Base-by-base conservation (phyloP, 2,329 filamentous ascomycete species). In the Fusarium acutatum region DNA sequence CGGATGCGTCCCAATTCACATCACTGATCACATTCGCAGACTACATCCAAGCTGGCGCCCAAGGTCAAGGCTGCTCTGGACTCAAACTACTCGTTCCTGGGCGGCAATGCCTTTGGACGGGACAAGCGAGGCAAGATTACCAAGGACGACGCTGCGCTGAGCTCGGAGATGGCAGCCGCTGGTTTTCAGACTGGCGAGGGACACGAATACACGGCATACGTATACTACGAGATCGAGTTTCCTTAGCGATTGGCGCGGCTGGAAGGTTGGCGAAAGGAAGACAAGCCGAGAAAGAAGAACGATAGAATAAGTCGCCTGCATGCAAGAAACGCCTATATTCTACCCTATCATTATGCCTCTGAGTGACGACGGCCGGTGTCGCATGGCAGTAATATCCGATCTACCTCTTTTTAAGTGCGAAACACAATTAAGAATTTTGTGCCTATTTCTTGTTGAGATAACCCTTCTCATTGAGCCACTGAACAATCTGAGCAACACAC, bases 201-300 rank as follows among this genome's bases (percentile, higher is more conserved):
- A 60, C 87, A 89, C 76, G 95, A 98, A 82, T 99, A 98, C 85
- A 96, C 94, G 68, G 93, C 96, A 44, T 99, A 97, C 83, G 96
- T 98, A 80, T 98, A 95, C 86, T 99, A 98, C 84, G 94, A 97
- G 81, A 93, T 98, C 81, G 94, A 96, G 80, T 91, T 98, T 64
- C 86, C 87, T 56, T 82, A 68, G 79, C 70, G 60, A 60, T n/a
- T 34, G 38, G 22, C 24, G 52, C 28, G 30, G 43, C 38, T 41
- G 49, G 53, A 52, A 52, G 40, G 26, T 32, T 26, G 49, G 46
- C 46, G 46, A 30, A 38, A 32, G 53, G 60, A 37, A 53, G n/a
- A 43, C 44, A 57, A 32, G 46, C 34, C 26, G 49, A 38, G 49
- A 50, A 43, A 53, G 60, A 66, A 38, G 53, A 60, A 61, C 52